Conservation (phyloP, 2,329 filamentous ascomycete species). For the Hymenoscyphus occultus region DNA sequence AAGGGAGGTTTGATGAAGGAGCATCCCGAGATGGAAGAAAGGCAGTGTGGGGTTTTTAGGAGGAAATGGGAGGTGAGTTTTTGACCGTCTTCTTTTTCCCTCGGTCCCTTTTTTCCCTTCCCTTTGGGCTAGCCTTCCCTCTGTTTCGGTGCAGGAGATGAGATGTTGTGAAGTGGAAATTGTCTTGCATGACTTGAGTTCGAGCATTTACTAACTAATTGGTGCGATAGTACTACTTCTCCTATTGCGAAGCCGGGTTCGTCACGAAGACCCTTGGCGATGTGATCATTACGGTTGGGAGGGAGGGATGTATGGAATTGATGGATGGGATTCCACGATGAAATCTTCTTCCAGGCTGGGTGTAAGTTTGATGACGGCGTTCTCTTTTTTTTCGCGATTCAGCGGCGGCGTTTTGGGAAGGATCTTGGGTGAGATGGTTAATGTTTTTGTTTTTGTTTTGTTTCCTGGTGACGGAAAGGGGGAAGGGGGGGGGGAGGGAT, state of each 20-base stretch:
- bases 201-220: slow-evolving; percentile 8
- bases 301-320: slow-evolving; percentile 53
- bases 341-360: slow-evolving; percentile 19
- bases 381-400: slow-evolving; percentile 5
- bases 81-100: background rate
- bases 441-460: no score
- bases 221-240: slow-evolving; percentile 63
- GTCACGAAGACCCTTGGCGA: slow-evolving; percentile 69
- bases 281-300: slow-evolving; percentile 66
- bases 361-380: no score
- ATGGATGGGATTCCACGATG: slow-evolving; percentile 68
- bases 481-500: no score
- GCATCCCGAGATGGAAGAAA: slow-evolving; percentile 57
- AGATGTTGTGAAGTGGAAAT: no score
- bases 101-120: no score
- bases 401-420: slow-evolving; percentile 12
- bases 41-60: slow-evolving; percentile 63
- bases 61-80: slow-evolving; percentile 65
- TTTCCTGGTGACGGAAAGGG: no score
- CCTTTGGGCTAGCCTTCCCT: no score
- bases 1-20: slow-evolving; percentile 56
- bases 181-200: no score
- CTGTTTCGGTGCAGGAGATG: no score
- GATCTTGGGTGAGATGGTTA: background rate
- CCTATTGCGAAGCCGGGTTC: slow-evolving; percentile 73